phyloP scores from a whole-genome alignment of 176 grass and related monocot species.

The Chrysopogon serrulatus region DNA sequence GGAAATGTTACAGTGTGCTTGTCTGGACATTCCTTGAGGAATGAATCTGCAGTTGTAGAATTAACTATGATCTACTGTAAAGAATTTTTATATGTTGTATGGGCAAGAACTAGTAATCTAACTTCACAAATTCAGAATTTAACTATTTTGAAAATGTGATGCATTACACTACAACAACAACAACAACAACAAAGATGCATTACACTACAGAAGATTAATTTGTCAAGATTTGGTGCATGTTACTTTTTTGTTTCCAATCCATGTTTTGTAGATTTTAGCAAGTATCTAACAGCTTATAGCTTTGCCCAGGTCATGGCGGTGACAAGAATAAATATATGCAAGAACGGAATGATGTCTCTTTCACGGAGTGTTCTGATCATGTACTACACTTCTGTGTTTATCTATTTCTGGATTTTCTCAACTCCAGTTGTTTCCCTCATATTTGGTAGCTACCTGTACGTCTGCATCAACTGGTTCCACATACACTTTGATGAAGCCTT shows the following conservation, averaged over 20 bases:
- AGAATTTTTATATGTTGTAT: neutral
- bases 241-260: neutral
- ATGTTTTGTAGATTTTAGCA: constrained; percentile 5
- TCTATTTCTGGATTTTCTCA: constrained; percentile 96
- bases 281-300: neutral
- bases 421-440: constrained; percentile 94
- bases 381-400: constrained; percentile 91
- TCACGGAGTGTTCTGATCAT: constrained; percentile 58
- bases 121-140: neutral
- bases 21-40: neutral
- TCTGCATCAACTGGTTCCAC: constrained; percentile 97
- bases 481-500: constrained; percentile 98
- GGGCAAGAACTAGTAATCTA: neutral
- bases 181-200: too few species aligned
- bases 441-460: constrained; percentile 92
- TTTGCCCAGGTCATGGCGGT: constrained; percentile 62
- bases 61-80: neutral
- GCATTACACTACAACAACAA: too few species aligned
- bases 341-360: constrained; percentile 55
- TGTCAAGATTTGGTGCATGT: neutral
- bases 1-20: neutral
- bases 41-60: neutral
- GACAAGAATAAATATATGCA: constrained; percentile 81
- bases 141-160: neutral
- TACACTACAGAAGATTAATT: neutral